phyloP scores from a whole-genome alignment of 2,329 filamentous ascomycete species.

The Beauveria rudraprayagi region DNA sequence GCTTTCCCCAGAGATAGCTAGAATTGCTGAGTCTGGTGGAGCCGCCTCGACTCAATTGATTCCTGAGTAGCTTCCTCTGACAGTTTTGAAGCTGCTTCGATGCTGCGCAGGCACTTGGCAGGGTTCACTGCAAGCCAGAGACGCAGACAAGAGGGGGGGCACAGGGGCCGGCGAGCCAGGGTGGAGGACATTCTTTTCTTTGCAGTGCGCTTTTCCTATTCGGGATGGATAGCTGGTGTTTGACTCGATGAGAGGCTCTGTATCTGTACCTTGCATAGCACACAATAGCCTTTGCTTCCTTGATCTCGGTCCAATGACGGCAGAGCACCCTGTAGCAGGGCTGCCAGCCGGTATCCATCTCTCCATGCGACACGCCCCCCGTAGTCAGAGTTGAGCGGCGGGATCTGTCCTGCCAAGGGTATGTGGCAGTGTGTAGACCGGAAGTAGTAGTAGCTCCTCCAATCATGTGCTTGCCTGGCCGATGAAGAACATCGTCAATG shows the following conservation, averaged over 20 bases:
- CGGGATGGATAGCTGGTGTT: neutral
- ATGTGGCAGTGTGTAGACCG: neutral
- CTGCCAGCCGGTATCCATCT: neutral
- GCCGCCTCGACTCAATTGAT: neutral
- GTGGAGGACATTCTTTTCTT: slow-evolving; percentile 1
- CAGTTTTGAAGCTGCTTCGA: neutral
- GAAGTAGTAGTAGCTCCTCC: neutral
- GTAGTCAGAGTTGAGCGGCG: neutral
- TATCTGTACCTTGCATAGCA: slow-evolving; percentile 4
- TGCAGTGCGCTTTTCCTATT: slow-evolving; percentile 10
- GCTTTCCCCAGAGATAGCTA: neutral
- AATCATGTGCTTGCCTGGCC: neutral
- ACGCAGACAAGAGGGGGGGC: slow-evolving; percentile 4
- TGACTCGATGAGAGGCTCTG: neutral
- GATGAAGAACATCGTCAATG: neutral
- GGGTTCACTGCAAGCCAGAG: neutral
- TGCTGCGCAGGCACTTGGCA: neutral
- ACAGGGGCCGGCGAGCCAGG: neutral
- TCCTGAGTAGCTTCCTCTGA: neutral
- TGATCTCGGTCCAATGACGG: neutral
- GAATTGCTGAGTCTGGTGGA: neutral
- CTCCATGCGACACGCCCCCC: neutral
- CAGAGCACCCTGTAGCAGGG: no score
- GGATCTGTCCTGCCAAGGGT: neutral
- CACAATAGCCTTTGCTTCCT: slow-evolving; percentile 1